Evolutionary conservation across 768 basidiomycete genomes (phyloP).

Genomic region (Hirschioporus abietinus): DNA sequence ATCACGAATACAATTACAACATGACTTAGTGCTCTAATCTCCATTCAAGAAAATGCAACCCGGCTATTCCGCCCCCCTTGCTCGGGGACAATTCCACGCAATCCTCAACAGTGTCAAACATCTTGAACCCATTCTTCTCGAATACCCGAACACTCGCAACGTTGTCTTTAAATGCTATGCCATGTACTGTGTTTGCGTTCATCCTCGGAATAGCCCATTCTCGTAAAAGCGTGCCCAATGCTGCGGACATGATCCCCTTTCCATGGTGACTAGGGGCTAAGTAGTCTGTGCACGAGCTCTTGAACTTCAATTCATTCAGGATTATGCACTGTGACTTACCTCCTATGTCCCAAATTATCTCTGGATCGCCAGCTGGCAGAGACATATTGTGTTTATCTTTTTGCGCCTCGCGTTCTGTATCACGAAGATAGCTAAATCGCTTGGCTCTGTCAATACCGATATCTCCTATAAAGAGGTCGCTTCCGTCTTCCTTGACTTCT

Average conservation of each 20-base stretch:
- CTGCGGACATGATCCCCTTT: constrained; percentile 70
- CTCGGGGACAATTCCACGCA: constrained; percentile 22
- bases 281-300: constrained; percentile 39
- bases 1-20: neutral
- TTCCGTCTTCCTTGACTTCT: constrained; percentile 50
- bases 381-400: constrained; percentile 36
- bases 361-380: constrained; percentile 42
- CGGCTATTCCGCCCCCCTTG: neutral
- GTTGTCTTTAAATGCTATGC: constrained; percentile 46
- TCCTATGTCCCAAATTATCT: constrained; percentile 57
- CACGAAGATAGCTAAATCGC: constrained; percentile 20
- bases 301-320: neutral
- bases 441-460: constrained; percentile 29
- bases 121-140: constrained; percentile 56
- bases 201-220: constrained; percentile 64
- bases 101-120: constrained; percentile 33
- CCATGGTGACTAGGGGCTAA: constrained; percentile 57
- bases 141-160: constrained; percentile 58
- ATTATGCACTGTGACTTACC: constrained; percentile 30
- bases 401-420: constrained; percentile 31
- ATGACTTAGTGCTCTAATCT: neutral
- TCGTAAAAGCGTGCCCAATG: constrained; percentile 45
- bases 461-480: constrained; percentile 48
- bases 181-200: constrained; percentile 44
- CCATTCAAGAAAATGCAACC: constrained; percentile 1